phyloP scores from a whole-genome alignment of 345 rosid species.

The Aquilaria malaccensis region DNA sequence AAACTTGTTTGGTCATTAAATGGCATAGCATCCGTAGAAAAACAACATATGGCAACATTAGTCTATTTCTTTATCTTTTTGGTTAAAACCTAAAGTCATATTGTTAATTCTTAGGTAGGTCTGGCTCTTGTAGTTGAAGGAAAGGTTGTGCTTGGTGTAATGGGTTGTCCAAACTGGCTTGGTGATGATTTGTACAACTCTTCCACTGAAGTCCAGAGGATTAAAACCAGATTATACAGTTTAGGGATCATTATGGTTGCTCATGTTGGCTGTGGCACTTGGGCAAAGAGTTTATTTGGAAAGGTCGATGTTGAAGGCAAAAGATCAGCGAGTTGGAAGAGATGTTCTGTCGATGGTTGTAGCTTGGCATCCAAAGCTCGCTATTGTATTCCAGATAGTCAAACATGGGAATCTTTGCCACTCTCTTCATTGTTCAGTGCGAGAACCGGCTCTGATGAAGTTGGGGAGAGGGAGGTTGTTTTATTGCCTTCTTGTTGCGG shows the following conservation, averaged over 20 bases:
- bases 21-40: no score
- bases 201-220: constrained; percentile 11
- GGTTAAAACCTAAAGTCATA: constrained; percentile 15
- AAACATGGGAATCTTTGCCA: constrained; percentile 71
- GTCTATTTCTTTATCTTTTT: background rate
- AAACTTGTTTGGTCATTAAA: no score
- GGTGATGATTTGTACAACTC: constrained; percentile 22
- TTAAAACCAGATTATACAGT: constrained; percentile 17
- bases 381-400: constrained; percentile 73
- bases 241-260: constrained; percentile 65
- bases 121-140: constrained; percentile 85
- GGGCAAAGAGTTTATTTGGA: constrained; percentile 41
- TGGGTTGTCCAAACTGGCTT: constrained; percentile 94
- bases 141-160: constrained; percentile 65
- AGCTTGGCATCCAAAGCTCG: constrained; percentile 40
- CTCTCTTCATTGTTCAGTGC: constrained; percentile 41
- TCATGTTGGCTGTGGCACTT: constrained; percentile 78
- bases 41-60: no score
- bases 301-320: constrained; percentile 18
- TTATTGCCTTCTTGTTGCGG: constrained; percentile 65
- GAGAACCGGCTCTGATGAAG: constrained; percentile 28
- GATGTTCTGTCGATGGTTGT: constrained; percentile 60
- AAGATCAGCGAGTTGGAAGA: constrained; percentile 48
- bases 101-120: constrained; percentile 56
- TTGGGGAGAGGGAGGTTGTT: constrained; percentile 38